Conservation (phyloP, 2,329 filamentous ascomycete species). For the Aspergillus spinulosporus region DNA sequence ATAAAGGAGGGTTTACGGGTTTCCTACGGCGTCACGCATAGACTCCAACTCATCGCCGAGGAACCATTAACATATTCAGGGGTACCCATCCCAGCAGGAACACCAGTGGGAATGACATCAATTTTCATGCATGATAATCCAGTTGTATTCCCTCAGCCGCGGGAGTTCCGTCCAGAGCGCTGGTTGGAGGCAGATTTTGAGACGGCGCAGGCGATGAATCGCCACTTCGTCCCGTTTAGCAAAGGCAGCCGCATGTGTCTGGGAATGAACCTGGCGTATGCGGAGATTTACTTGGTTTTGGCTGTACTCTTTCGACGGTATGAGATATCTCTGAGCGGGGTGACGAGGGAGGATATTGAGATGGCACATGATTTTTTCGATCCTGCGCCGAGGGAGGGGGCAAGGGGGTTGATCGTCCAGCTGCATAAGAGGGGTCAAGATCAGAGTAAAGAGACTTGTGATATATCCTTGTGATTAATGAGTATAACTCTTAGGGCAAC, state of each 20-base stretch:
- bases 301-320: not conserved
- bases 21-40: slow-evolving; percentile 2
- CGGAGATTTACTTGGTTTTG: slow-evolving; percentile 2
- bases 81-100: not conserved
- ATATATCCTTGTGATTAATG: no score
- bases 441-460: no score
- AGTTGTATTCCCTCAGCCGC: not conserved
- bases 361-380: slow-evolving; percentile 12
- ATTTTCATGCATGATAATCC: slow-evolving; percentile 7
- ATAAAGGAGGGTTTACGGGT: slow-evolving; percentile 8
- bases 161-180: slow-evolving; percentile 1
- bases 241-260: slow-evolving; percentile 6
- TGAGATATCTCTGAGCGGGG: not conserved
- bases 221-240: slow-evolving; percentile 7
- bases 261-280: slow-evolving; percentile 6
- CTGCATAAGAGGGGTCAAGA: not conserved
- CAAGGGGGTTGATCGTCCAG: slow-evolving; percentile 1
- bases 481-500: no score
- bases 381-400: not conserved
- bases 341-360: slow-evolving; percentile 5
- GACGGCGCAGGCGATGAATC: not conserved
- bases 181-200: slow-evolving; percentile 1
- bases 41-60: slow-evolving; percentile 6
- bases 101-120: slow-evolving; percentile 1
- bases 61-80: not conserved